Conservation (phyloP, 1,284 basidiomycete genomes). For the Ganoderma boninense region DNA sequence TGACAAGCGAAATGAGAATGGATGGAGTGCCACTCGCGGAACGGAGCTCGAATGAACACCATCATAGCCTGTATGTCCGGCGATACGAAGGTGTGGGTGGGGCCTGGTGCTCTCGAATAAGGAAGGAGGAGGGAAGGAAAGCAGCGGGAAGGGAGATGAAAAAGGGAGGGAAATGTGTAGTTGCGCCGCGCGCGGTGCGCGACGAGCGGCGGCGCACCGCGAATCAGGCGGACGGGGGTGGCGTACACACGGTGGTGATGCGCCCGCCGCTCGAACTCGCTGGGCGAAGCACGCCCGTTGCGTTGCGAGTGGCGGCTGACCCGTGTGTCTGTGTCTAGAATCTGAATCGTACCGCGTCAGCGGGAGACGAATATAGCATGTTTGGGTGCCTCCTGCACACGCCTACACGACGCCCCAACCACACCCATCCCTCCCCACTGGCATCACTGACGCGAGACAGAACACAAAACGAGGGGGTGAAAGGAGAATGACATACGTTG, state of each 20-base stretch:
- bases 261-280: neutral
- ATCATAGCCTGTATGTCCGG: no score
- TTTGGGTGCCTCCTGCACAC: no score
- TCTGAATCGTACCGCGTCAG: no score
- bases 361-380: no score
- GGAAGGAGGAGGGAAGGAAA: neutral
- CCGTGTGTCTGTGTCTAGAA: no score
- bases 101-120: neutral
- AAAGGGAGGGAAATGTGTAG: neutral
- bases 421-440: no score
- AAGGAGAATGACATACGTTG: neutral
- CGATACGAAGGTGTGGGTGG: neutral
- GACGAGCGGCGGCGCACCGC: neutral
- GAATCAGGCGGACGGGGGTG: neutral
- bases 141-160: neutral
- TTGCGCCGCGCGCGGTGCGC: neutral
- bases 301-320: neutral
- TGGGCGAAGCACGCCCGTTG: neutral
- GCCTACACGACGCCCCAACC: no score
- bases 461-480: neutral
- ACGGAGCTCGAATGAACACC: neutral
- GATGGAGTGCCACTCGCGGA: neutral
- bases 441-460: no score
- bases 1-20: slow-evolving; percentile 1
- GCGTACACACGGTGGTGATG: neutral